Evolutionary conservation across 1,139 yeast genomes (phyloP).

Genomic region (Blastobotrys illinoisensis): DNA sequence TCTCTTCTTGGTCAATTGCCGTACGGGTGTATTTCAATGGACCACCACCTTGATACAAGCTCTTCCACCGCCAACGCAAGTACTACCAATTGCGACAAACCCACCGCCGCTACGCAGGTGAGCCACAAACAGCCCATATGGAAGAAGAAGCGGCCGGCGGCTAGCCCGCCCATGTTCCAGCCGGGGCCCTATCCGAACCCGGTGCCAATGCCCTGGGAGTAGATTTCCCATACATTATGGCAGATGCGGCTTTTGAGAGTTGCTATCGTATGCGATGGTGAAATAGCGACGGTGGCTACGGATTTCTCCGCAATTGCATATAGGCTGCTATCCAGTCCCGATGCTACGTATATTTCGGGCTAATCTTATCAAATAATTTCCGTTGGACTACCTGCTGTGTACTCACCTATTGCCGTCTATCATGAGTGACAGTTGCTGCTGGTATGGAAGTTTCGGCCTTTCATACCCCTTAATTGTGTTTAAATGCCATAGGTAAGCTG

Average conservation of each 20-base stretch:
- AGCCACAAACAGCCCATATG: not conserved
- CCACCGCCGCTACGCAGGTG: not conserved
- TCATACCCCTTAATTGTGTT: too few relatives aligned
- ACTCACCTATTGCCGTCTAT: too few relatives aligned
- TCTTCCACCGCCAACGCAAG: not conserved
- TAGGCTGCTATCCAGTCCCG: not conserved
- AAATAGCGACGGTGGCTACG: not conserved
- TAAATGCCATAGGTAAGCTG: too few relatives aligned
- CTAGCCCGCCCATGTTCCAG: not conserved
- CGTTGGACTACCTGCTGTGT: too few relatives aligned
- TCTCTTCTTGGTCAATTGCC: not conserved
- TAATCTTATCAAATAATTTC: too few relatives aligned
- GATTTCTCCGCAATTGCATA: not conserved
- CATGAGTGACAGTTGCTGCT: too few relatives aligned
- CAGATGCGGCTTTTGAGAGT: not conserved
- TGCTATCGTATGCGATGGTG: not conserved
- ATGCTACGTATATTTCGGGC: too few relatives aligned
- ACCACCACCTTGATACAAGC: not conserved
- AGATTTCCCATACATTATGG: too few relatives aligned
- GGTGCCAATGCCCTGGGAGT: slow-evolving; percentile 1
- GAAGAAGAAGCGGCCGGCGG: not conserved
- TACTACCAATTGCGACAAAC: not conserved
- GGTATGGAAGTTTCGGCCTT: too few relatives aligned
- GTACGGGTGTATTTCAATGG: not conserved
- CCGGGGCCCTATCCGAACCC: not conserved